These are phyloP conservation scores for Trematosphaeria pertusa DNA, from an alignment of 2,329 filamentous ascomycete species.

Conservation along the genomic window DNA sequence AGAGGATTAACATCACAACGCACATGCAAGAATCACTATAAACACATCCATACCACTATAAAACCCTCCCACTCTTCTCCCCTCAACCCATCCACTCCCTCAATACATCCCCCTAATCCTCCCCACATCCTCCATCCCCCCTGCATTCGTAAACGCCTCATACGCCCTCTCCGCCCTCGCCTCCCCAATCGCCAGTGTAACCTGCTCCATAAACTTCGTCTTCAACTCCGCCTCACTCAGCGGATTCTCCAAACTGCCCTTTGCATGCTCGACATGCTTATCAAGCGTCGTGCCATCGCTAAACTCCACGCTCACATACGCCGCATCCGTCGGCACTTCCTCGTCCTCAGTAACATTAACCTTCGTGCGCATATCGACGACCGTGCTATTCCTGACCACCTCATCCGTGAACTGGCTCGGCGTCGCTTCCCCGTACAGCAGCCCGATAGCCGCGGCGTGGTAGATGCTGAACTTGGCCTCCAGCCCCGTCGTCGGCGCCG, in stretches of 20 bases:
- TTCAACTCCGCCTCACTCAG: conserved; percentile 55
- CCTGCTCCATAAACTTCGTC: conserved; percentile 60
- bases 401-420: conserved; percentile 60
- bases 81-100: not conserved
- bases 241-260: conserved; percentile 59
- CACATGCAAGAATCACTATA: too few relatives aligned
- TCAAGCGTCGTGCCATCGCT: conserved; percentile 47
- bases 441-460: conserved; percentile 59
- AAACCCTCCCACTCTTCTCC: too few relatives aligned
- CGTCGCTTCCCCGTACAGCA: conserved; percentile 60
- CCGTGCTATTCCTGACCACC: conserved; percentile 52
- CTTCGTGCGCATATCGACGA: conserved; percentile 54
- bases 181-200: conserved; percentile 50
- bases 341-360: conserved; percentile 54
- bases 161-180: conserved; percentile 42
- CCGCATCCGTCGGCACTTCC: conserved; percentile 52
- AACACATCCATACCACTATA: too few relatives aligned
- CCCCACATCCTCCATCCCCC: conserved; percentile 16
- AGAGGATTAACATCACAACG: too few relatives aligned
- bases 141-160: conserved; percentile 14
- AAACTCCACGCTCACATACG: conserved; percentile 48
- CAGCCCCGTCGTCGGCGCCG: conserved; percentile 56
- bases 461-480: conserved; percentile 64
- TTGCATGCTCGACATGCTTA: conserved; percentile 58
- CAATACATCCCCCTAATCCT: conserved; percentile 16